phyloP scores from a whole-genome alignment of 2,329 filamentous ascomycete species.

The Esteya vermicola region DNA sequence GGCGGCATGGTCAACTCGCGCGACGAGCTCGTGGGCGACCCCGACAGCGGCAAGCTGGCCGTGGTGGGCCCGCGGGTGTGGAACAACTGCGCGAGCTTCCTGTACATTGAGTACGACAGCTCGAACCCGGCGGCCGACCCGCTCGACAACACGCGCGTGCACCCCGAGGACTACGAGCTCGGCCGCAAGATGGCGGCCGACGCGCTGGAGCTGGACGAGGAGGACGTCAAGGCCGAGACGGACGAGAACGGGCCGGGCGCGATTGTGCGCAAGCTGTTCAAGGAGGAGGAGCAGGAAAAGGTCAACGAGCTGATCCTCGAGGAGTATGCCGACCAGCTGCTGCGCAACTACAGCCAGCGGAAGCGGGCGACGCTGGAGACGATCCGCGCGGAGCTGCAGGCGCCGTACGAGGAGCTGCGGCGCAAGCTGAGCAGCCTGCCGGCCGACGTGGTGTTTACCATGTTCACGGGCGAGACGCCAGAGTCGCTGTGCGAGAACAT shows the following conservation, averaged over 20 bases:
- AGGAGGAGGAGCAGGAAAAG: constrained; percentile 83
- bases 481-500: constrained; percentile 77
- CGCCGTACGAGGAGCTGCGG: constrained; percentile 87
- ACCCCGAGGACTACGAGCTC: constrained; percentile 96
- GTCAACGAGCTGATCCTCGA: constrained; percentile 94
- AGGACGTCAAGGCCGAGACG: constrained; percentile 89
- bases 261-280: constrained; percentile 88
- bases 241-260: constrained; percentile 82
- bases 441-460: constrained; percentile 78
- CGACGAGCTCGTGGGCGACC: constrained; percentile 78
- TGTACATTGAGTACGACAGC: constrained; percentile 80
- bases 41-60: constrained; percentile 60
- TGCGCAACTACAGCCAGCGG: constrained; percentile 81
- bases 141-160: constrained; percentile 89
- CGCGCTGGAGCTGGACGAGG: constrained; percentile 89
- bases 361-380: constrained; percentile 95
- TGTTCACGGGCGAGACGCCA: constrained; percentile 86
- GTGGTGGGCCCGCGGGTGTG: constrained; percentile 84
- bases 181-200: constrained; percentile 97
- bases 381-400: constrained; percentile 83
- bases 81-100: constrained; percentile 93
- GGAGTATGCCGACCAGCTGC: constrained; percentile 90
- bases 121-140: constrained; percentile 74
- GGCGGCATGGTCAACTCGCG: constrained; percentile 74
- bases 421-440: constrained; percentile 59